Evolutionary conservation across 2,329 filamentous ascomycete species (phyloP), one percentile per base, ranked within the genome.

Genomic region (Sphaerulina musiva): DNA sequence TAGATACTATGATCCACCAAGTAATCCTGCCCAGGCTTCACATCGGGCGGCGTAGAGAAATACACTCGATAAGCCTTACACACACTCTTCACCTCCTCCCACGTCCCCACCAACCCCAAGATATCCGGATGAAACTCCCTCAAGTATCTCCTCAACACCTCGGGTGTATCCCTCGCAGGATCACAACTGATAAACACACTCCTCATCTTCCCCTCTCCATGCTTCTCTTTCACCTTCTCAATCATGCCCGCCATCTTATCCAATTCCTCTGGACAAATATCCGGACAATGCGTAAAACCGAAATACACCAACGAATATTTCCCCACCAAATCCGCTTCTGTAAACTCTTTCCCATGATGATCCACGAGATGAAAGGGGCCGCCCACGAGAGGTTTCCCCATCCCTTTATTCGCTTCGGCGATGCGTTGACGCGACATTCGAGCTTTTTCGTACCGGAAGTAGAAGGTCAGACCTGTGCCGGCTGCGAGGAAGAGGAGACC

Each of bases 161-260:
- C 80, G 0, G 93, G 90, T 11, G 84, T 90, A 73, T 98, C 93
- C 63, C 93, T 85, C 44, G 84, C 91, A 1, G 93, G 93, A 68
- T 98, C 93, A 74, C 93, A 97, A 44, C 90, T 95, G 62, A 98
- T 89, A 72, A 98, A 97, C 54, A 98, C 79, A 29, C 92, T 89
- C 61, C 96, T 74, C 47, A 77, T 71, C 9, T 59, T 60, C 48
- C 34, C 34, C 8, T 74, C 69, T 36, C 76, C 76, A 60, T 72
- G 72, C 57, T 71, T 69, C 49, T 72, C 71, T 40, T 74, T 72
- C 41, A 84, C 79, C 55, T 76, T 76, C 68, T 98, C 90, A 68
- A 95, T 86, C 82, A 97, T 95, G 55, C 80, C 79, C n/a, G 92
- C 88, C 91, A 98, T 96, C 78, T 98, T 98, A 76, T 98, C 93